These are phyloP conservation scores for Naegleria fowleri DNA, from an alignment of 208 protist genomes.

Conservation along the genomic window DNA sequence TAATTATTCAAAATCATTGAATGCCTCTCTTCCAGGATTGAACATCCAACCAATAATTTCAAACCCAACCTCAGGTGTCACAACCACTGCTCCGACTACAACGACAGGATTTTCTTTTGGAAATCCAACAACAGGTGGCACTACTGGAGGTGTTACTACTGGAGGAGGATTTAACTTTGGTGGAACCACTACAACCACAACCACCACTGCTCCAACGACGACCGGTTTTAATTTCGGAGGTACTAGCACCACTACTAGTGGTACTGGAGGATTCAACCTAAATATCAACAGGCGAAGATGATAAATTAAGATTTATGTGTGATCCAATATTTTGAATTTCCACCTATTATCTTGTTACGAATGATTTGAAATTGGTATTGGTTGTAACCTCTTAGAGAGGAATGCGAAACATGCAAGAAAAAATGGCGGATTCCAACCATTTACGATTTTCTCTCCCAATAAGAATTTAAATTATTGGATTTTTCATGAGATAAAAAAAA, in stretches of 20 bases:
- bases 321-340: no score
- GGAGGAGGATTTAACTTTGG: background rate
- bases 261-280: background rate
- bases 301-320: no score
- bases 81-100: background rate
- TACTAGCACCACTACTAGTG: background rate
- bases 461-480: no score
- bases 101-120: background rate
- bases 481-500: no score
- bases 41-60: background rate
- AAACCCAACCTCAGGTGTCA: background rate
- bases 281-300: background rate
- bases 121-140: background rate
- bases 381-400: no score
- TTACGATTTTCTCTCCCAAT: background rate
- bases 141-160: background rate
- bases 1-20: background rate
- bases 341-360: no score
- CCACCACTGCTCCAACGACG: background rate
- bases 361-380: no score
- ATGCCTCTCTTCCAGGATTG: background rate
- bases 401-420: no score
- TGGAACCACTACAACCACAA: background rate
- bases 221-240: background rate
- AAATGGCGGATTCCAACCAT: no score